A percentile compares a stretch with the other conserved stretches of the same genome.
Conservation (phyloP, 2,329 filamentous ascomycete species). For the Amesomyces nigricolor region DNA sequence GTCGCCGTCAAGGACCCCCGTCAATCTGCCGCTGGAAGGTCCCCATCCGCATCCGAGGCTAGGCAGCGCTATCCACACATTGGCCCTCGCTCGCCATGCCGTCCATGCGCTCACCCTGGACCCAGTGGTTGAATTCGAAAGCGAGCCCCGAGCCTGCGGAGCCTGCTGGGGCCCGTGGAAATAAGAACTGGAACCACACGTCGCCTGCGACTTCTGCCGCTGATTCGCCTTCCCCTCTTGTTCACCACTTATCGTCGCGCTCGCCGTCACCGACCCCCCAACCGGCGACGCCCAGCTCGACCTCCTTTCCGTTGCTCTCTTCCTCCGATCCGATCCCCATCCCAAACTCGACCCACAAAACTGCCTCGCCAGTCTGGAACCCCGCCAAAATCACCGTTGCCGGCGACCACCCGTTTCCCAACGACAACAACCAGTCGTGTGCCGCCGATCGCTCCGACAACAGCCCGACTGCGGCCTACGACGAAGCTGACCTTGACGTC, state of each 20-base stretch:
- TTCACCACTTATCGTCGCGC: constrained; percentile 29
- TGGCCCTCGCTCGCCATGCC: constrained; percentile 24
- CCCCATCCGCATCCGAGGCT: constrained; percentile 22
- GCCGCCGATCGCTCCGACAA: background rate
- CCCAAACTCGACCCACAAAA: constrained; percentile 13
- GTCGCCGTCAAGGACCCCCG: constrained; percentile 8
- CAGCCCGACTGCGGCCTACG: constrained; percentile 4
- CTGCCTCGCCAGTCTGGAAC: constrained; percentile 19
- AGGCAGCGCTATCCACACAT: constrained; percentile 24
- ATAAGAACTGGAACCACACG: constrained; percentile 35
- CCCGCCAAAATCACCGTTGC: constrained; percentile 13
- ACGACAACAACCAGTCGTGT: constrained; percentile 23
- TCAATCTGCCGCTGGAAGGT: constrained; percentile 8
- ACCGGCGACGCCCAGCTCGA: constrained; percentile 40
- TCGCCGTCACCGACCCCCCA: constrained; percentile 40
- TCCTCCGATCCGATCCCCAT: constrained; percentile 14
- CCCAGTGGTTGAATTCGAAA: constrained; percentile 26
- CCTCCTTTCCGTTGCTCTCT: constrained; percentile 19
- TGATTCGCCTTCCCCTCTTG: constrained; percentile 31
- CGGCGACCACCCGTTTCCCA: constrained; percentile 22
- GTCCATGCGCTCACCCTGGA: constrained; percentile 11
- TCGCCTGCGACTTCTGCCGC: constrained; percentile 28
- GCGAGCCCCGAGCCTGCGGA: constrained; percentile 26
- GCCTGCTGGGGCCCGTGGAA: constrained; percentile 22
- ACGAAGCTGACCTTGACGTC: constrained; percentile 32